Conservation (phyloP, 2,329 filamentous ascomycete species). For the Pseudogymnoascus pannorum region DNA sequence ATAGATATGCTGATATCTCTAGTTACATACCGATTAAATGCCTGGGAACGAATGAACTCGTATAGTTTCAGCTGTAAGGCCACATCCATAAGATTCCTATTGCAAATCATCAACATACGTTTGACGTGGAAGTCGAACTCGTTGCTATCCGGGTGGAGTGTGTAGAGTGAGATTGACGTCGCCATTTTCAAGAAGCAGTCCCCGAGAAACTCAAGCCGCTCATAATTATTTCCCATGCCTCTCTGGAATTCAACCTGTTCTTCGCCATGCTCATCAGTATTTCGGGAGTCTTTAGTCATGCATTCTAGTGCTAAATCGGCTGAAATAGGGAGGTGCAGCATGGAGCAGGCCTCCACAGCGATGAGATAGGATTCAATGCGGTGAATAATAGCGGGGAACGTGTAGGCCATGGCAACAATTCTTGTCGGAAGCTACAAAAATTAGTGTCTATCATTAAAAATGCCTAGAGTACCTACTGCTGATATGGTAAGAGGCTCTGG, state of each 20-base stretch:
- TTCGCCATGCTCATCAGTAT: constrained; percentile 63
- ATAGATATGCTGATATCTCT: background rate
- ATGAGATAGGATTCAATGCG: constrained; percentile 78
- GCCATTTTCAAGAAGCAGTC: constrained; percentile 95
- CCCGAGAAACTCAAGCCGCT: constrained; percentile 86
- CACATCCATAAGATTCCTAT: constrained; percentile 76
- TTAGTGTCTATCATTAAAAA: background rate
- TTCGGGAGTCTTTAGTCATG: constrained; percentile 86
- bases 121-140: constrained; percentile 87
- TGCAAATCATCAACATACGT: constrained; percentile 86
- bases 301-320: constrained; percentile 75
- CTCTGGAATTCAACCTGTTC: constrained; percentile 66
- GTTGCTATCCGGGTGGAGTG: constrained; percentile 64
- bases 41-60: constrained; percentile 73
- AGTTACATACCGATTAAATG: constrained; percentile 59
- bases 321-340: constrained; percentile 56
- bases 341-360: constrained; percentile 62
- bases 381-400: constrained; percentile 77
- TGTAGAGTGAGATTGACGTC: constrained; percentile 81
- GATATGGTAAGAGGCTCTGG: constrained; percentile 73
- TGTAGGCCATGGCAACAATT: constrained; percentile 65
- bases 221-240: constrained; percentile 92
- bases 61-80: constrained; percentile 58
- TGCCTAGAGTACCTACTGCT: constrained; percentile 44
- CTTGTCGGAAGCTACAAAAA: constrained; percentile 53